Percentiles rank a stretch among this genome's conserved stretches.
phyloP scores from a whole-genome alignment of 2,329 filamentous ascomycete genomes.

The Diaporthe eres region DNA sequence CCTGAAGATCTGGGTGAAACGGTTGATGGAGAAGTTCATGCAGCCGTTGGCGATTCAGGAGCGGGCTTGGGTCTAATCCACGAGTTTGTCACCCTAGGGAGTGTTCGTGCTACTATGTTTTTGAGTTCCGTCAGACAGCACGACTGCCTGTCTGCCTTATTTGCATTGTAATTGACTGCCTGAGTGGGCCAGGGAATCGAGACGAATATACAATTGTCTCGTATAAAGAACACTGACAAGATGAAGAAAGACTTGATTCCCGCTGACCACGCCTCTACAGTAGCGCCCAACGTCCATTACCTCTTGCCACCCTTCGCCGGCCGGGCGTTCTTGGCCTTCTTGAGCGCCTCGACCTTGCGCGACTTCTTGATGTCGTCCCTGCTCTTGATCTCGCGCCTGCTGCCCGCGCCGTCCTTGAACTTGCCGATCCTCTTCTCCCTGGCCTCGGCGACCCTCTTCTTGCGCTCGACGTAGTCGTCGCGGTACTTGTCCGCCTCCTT shows the following conservation, averaged over 20 bases:
- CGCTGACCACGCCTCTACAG: not conserved
- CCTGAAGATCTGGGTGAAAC: not conserved
- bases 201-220: not conserved
- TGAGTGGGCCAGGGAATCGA: not conserved
- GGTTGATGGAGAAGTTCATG: not conserved
- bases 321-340: conserved; percentile 89
- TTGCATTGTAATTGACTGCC: not conserved
- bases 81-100: not conserved
- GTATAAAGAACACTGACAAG: not conserved
- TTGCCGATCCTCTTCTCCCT: conserved; percentile 85
- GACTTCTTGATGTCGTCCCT: conserved; percentile 88
- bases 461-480: conserved; percentile 90
- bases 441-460: conserved; percentile 90
- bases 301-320: conserved; percentile 69
- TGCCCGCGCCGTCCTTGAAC: conserved; percentile 80
- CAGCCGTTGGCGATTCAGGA: not conserved
- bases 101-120: too few species aligned
- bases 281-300: not conserved
- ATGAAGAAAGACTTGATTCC: not conserved
- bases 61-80: not conserved
- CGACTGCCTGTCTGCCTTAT: not conserved
- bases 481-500: conserved; percentile 94
- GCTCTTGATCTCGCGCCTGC: conserved; percentile 83
- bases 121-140: not conserved
- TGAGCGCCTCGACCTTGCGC: conserved; percentile 81